These are phyloP conservation scores for Nothopassalora personata DNA, from an alignment of 2,329 filamentous ascomycete genomes.

Conservation along the genomic window DNA sequence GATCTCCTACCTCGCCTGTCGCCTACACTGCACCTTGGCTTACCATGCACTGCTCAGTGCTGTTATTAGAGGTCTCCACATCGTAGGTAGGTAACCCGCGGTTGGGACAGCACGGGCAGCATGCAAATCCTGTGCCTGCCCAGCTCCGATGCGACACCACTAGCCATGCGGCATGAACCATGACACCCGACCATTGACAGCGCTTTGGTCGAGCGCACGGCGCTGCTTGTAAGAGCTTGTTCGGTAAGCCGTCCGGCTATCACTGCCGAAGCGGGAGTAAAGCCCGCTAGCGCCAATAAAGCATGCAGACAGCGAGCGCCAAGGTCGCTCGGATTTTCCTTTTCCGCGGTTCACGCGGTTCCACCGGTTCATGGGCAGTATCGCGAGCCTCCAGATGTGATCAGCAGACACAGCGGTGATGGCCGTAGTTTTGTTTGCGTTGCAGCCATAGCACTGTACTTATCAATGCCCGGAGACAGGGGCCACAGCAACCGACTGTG, in stretches of 20 bases:
- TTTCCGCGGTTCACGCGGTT: slow-evolving; percentile 12
- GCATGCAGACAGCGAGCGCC: slow-evolving; percentile 17
- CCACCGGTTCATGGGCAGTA: not conserved
- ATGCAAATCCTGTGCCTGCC: not conserved
- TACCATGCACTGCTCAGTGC: not conserved
- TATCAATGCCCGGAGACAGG: not conserved
- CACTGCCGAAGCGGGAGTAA: slow-evolving; percentile 12
- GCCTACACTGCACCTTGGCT: slow-evolving; percentile 1
- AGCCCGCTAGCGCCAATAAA: slow-evolving; percentile 14
- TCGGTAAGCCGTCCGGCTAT: slow-evolving; percentile 9
- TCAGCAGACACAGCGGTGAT: not conserved
- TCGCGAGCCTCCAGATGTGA: not conserved
- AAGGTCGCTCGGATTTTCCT: slow-evolving; percentile 16
- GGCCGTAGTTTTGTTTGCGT: not conserved
- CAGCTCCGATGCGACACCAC: slow-evolving; percentile 1
- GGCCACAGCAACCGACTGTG: not conserved
- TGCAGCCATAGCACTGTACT: not conserved
- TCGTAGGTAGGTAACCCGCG: not conserved
- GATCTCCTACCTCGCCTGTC: not conserved
- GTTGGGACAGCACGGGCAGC: not conserved
- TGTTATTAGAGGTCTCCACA: not conserved
- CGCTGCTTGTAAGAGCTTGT: not conserved
- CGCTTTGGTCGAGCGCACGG: not conserved
- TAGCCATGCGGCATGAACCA: not conserved
- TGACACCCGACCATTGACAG: not conserved